Percentiles rank a stretch among this genome's conserved stretches.
These are phyloP conservation scores for Marsdenia floribunda DNA, from an alignment of 257 asterid species.

Conservation along the genomic window DNA sequence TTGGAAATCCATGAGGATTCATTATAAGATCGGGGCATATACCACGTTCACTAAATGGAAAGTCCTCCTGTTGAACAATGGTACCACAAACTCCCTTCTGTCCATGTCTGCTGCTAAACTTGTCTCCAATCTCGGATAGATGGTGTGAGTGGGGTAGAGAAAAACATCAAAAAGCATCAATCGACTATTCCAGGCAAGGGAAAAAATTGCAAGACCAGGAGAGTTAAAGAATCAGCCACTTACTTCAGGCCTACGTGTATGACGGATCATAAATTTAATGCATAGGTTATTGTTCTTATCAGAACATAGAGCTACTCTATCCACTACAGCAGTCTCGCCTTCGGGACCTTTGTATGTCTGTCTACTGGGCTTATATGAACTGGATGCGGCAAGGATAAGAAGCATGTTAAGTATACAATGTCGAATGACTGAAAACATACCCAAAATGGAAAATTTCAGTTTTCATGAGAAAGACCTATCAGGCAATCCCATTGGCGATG, in stretches of 20 bases:
- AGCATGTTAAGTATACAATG: not conserved
- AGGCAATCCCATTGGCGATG: slow-evolving; percentile 30
- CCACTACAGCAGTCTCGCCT: slow-evolving; percentile 76
- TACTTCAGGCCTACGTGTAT: slow-evolving; percentile 99
- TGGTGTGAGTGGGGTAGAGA: not conserved
- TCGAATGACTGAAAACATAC: not conserved
- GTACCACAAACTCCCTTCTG: slow-evolving; percentile 98
- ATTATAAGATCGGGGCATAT: slow-evolving; percentile 96
- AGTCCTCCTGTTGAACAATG: slow-evolving; percentile 90
- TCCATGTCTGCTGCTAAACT: slow-evolving; percentile 97
- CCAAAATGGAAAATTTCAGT: slow-evolving; percentile 13
- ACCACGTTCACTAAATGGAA: slow-evolving; percentile 97
- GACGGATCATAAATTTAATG: slow-evolving; percentile 82
- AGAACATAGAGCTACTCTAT: slow-evolving; percentile 71
- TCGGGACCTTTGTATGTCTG: slow-evolving; percentile 68
- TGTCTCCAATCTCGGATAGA: slow-evolving; percentile 71
- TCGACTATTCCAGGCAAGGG: not conserved
- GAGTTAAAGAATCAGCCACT: slow-evolving; percentile 8
- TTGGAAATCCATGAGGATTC: slow-evolving; percentile 99
- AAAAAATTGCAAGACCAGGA: not conserved
- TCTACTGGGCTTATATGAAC: slow-evolving; percentile 51
- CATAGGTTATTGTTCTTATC: slow-evolving; percentile 58
- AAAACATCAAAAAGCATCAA: not conserved
- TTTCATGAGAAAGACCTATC: slow-evolving; percentile 43
- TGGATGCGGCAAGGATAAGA: slow-evolving; percentile 20